phyloP scores from a whole-genome alignment of 495 filamentous ascomycete genomes.

The Durotheca rogersii region DNA sequence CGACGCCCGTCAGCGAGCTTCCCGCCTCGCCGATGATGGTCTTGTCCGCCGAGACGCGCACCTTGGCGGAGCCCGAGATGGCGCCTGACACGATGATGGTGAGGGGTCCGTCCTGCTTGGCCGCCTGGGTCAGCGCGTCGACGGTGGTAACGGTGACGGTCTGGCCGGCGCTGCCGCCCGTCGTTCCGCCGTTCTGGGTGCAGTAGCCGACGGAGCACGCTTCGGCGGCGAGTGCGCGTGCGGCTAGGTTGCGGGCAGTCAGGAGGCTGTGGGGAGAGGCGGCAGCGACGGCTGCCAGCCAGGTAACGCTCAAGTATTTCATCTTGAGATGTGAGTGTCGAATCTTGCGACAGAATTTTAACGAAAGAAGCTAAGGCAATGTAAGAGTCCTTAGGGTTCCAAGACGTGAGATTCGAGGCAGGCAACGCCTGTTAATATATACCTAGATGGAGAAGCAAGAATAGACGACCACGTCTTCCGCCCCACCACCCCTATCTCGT shows the following conservation, averaged over 20 bases:
- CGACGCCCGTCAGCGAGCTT: slow-evolving; percentile 43
- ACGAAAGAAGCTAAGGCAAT: not conserved
- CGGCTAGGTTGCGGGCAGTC: slow-evolving; percentile 2
- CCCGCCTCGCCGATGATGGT: slow-evolving; percentile 48
- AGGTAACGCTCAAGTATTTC: not conserved
- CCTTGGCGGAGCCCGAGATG: slow-evolving; percentile 46
- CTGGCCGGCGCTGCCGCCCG: slow-evolving; percentile 53
- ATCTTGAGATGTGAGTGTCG: not conserved
- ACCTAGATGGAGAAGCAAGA: too few relatives aligned
- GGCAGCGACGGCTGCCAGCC: slow-evolving; percentile 1
- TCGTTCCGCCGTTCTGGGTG: slow-evolving; percentile 44
- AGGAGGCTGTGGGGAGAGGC: not conserved
- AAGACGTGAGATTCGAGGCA: too few relatives aligned
- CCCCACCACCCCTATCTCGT: too few relatives aligned
- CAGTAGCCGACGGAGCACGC: slow-evolving; percentile 39
- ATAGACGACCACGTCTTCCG: too few relatives aligned
- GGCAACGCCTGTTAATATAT: too few relatives aligned
- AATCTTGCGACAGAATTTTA: not conserved
- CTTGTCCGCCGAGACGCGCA: slow-evolving; percentile 52
- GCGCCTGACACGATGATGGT: slow-evolving; percentile 50
- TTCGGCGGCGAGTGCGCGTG: slow-evolving; percentile 26
- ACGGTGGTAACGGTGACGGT: slow-evolving; percentile 56
- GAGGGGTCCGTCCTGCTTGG: slow-evolving; percentile 42
- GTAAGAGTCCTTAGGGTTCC: too few relatives aligned
- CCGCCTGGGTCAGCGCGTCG: slow-evolving; percentile 47